phyloP scores from a whole-genome alignment of 169 alveolate species.

The Miamiensis avidus region DNA sequence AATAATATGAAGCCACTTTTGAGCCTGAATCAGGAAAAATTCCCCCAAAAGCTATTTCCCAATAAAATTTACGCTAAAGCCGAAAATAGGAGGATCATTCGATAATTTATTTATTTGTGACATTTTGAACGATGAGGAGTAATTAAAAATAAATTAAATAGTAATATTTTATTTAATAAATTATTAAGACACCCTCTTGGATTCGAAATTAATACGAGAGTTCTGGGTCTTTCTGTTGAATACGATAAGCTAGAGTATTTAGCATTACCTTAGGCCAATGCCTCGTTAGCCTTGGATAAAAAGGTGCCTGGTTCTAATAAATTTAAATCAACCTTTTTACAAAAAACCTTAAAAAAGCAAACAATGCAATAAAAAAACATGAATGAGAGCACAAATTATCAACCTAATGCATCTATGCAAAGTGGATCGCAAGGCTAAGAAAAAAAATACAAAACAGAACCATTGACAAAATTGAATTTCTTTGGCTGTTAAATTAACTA shows the following conservation, averaged over 20 bases:
- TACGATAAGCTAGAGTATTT: conserved; percentile 53
- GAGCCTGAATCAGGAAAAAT: conserved; percentile 81
- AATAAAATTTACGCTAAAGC: conserved; percentile 64
- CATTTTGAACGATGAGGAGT: conserved; percentile 44
- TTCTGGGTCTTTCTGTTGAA: conserved; percentile 66
- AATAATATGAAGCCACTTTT: conserved; percentile 67
- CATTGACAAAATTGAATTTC: conserved; percentile 49
- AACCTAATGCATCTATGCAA: conserved; percentile 24
- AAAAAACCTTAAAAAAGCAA: conserved; percentile 30
- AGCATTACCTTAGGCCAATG: conserved; percentile 29
- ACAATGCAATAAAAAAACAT: conserved; percentile 5
- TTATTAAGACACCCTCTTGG: conserved; percentile 78
- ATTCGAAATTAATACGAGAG: conserved; percentile 60
- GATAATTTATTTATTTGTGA: conserved; percentile 81
- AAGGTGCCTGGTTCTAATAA: conserved; percentile 2
- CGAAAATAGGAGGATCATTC: conserved; percentile 71
- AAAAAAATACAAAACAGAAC: conserved; percentile 22
- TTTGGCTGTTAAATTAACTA: conserved; percentile 60
- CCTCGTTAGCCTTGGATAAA: conserved; percentile 4
- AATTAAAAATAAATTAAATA: no score
- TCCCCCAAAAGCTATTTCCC: conserved; percentile 69
- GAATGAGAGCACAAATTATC: neutral
- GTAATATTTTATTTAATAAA: no score
- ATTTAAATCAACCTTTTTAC: conserved; percentile 2
- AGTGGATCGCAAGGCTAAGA: neutral